Conservation (phyloP, 306 rosid species). For the Trifolium pratense region DNA sequence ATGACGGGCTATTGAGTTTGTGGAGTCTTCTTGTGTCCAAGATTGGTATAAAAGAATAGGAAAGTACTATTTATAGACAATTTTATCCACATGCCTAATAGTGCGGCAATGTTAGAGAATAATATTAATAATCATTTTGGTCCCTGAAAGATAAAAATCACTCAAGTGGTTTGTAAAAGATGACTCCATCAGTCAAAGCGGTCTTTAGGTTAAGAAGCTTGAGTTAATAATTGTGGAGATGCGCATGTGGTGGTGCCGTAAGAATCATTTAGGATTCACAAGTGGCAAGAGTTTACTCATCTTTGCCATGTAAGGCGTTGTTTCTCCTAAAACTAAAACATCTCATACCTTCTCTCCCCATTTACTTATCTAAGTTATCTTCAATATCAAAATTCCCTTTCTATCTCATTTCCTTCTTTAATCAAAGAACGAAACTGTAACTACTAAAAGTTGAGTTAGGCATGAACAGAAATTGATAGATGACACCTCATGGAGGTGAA, state of each 20-base stretch:
- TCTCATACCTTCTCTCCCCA: not conserved
- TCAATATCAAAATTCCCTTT: not conserved
- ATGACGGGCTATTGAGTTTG: too few relatives aligned
- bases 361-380: not conserved
- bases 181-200: not conserved
- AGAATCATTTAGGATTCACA: constrained; percentile 1
- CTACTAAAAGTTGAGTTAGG: not conserved
- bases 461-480: not conserved
- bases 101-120: not conserved
- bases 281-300: not conserved
- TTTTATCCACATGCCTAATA: too few relatives aligned
- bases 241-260: not conserved
- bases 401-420: constrained; percentile 9
- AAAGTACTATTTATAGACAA: not conserved
- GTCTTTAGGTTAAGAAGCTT: not conserved
- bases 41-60: not conserved
- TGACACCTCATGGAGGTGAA: not conserved
- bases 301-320: not conserved
- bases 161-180: not conserved
- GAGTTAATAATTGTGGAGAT: not conserved
- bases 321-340: not conserved
- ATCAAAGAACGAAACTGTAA: not conserved
- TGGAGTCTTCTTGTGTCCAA: too few relatives aligned
- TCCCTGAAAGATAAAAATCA: not conserved
- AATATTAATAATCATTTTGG: not conserved